These are phyloP conservation scores for Naganishia liquefaciens DNA, from an alignment of 1,284 basidiomycete genomes.

Conservation along the genomic window DNA sequence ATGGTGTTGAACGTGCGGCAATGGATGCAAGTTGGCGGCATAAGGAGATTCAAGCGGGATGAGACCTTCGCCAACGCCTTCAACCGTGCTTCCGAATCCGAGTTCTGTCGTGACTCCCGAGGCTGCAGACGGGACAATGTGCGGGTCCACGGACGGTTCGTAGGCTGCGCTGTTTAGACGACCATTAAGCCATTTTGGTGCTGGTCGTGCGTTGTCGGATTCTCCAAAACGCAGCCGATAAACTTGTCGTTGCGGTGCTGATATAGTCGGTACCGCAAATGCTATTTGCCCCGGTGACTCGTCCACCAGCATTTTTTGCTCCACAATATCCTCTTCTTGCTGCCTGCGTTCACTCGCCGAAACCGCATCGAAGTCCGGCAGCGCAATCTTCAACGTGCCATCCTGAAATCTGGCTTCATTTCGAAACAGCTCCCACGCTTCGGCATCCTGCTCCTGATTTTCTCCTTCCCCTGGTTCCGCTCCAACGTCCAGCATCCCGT, in stretches of 20 bases:
- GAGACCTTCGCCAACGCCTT: conserved; percentile 5
- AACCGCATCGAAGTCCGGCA: conserved; percentile 11
- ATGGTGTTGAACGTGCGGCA: conserved; percentile 18
- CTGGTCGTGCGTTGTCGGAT: neutral
- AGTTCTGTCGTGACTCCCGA: conserved; percentile 1
- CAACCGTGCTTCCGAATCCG: conserved; percentile 3
- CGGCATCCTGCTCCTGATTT: neutral
- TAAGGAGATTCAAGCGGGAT: conserved; percentile 28
- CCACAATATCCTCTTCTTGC: conserved; percentile 8
- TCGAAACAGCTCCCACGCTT: conserved; percentile 21
- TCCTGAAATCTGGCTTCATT: conserved; percentile 11
- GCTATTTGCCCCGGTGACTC: neutral
- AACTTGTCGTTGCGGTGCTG: conserved; percentile 5
- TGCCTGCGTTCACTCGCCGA: neutral
- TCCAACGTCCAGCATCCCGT: conserved; percentile 5
- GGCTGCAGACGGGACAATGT: neutral
- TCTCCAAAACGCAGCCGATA: conserved; percentile 1
- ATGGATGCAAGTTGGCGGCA: conserved; percentile 26
- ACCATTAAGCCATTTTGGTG: conserved; percentile 20
- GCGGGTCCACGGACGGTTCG: conserved; percentile 14
- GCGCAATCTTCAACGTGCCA: conserved; percentile 10
- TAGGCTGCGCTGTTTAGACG: conserved; percentile 12
- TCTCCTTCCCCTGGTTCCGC: neutral
- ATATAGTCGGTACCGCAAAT: conserved; percentile 1
- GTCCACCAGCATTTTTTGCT: neutral